Conservation (phyloP, 176 grass and related monocot genomes). For the Oryza nivara region DNA sequence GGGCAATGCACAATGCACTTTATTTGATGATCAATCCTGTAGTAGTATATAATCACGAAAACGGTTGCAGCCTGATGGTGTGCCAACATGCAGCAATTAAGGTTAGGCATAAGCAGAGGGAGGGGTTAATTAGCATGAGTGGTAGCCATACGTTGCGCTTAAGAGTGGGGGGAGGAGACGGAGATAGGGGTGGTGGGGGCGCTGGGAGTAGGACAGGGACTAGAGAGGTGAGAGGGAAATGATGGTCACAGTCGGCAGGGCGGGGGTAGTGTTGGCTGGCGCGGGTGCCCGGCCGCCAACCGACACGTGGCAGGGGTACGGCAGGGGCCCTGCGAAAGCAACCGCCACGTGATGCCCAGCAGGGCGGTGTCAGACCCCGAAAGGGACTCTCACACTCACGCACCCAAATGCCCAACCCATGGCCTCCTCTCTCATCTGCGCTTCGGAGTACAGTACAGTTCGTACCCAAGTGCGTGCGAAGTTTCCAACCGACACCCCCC, state of each 20-base stretch:
- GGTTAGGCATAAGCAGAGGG: too few relatives aligned
- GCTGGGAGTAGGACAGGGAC: not conserved
- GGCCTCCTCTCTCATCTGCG: too few relatives aligned
- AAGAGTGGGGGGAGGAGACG: too few relatives aligned
- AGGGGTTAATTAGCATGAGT: too few relatives aligned
- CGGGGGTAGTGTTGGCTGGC: constrained; percentile 23
- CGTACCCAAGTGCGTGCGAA: constrained; percentile 37
- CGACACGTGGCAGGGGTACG: constrained; percentile 69
- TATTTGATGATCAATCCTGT: too few relatives aligned
- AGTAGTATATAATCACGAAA: too few relatives aligned
- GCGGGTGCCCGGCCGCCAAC: constrained; percentile 47
- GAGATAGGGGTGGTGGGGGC: not conserved
- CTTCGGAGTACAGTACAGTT: too few relatives aligned
- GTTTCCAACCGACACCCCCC: constrained; percentile 70
- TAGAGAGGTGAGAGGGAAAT: not conserved
- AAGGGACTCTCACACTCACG: constrained; percentile 18
- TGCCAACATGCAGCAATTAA: too few relatives aligned
- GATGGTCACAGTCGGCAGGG: constrained; percentile 47
- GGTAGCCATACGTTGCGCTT: too few relatives aligned
- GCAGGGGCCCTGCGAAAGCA: constrained; percentile 63
- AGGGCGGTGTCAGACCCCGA: constrained; percentile 73
- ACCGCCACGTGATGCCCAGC: constrained; percentile 66
- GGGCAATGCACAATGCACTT: too few relatives aligned
- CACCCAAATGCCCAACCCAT: too few relatives aligned
- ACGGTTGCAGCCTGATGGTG: too few relatives aligned